A percentile compares a stretch with the other conserved stretches of the same genome.
These are phyloP conservation scores for Choricystis sp. DNA, from an alignment of 139 green algal genomes.

Conservation along the genomic window DNA sequence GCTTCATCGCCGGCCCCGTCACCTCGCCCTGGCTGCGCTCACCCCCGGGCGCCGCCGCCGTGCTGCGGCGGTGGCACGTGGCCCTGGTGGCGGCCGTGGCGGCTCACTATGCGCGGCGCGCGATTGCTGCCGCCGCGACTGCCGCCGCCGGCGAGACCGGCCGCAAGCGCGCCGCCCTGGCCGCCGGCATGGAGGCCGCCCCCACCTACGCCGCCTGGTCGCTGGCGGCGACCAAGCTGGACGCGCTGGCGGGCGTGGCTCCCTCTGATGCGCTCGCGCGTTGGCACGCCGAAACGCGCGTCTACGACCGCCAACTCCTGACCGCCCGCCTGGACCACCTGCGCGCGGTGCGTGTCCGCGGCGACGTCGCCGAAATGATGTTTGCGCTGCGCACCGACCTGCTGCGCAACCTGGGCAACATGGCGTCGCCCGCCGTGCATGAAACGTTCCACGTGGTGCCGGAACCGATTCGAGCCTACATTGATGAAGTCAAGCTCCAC, in stretches of 20 bases:
- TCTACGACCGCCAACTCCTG: slow-evolving; percentile 79
- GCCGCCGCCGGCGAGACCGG: background rate
- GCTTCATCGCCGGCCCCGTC: slow-evolving; percentile 35
- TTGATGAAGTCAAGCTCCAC: slow-evolving; percentile 69
- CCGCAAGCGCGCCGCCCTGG: background rate
- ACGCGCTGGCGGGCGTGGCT: slow-evolving; percentile 24
- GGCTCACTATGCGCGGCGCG: background rate
- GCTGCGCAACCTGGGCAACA: slow-evolving; percentile 87
- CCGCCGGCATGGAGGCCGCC: background rate
- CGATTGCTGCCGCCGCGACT: background rate
- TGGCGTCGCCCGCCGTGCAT: slow-evolving; percentile 48
- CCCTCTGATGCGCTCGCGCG: slow-evolving; percentile 6
- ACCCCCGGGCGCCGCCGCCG: slow-evolving; percentile 9
- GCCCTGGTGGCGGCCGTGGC: background rate
- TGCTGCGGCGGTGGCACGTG: slow-evolving; percentile 44
- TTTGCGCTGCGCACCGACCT: slow-evolving; percentile 82
- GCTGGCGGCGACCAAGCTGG: slow-evolving; percentile 35
- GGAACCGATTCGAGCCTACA: slow-evolving; percentile 78
- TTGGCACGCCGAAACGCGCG: slow-evolving; percentile 17
- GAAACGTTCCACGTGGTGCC: slow-evolving; percentile 56
- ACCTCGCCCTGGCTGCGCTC: slow-evolving; percentile 9
- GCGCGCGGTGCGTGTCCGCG: slow-evolving; percentile 23
- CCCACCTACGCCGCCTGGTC: slow-evolving; percentile 49
- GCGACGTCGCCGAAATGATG: slow-evolving; percentile 62
- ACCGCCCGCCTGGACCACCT: slow-evolving; percentile 36